Percentiles rank a stretch among this genome's conserved stretches.
phyloP scores from a whole-genome alignment of 495 filamentous ascomycete species.

The Penicillium coprophilum region DNA sequence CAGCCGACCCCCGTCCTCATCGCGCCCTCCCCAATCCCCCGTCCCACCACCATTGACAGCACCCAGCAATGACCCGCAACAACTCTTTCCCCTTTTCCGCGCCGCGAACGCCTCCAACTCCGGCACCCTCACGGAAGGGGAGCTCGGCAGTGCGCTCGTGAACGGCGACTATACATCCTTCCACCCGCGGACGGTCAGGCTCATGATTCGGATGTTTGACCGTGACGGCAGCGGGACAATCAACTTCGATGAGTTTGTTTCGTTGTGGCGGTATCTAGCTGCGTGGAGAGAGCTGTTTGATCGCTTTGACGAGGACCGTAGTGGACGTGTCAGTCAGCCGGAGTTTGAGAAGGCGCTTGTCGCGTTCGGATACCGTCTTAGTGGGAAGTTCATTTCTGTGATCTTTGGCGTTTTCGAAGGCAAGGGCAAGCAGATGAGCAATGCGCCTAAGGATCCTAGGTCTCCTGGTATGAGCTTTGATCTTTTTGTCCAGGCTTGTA shows the following conservation, averaged over 20 bases:
- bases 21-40: slow-evolving; percentile 55
- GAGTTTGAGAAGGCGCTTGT: slow-evolving; percentile 92
- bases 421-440: slow-evolving; percentile 38
- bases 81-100: slow-evolving; percentile 80
- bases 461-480: slow-evolving; percentile 86
- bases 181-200: slow-evolving; percentile 92
- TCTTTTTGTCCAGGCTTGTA: slow-evolving; percentile 96
- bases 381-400: slow-evolving; percentile 74
- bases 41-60: slow-evolving; percentile 60
- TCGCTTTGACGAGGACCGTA: slow-evolving; percentile 86
- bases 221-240: slow-evolving; percentile 80
- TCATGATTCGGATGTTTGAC: slow-evolving; percentile 99
- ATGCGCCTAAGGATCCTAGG: slow-evolving; percentile 27
- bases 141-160: slow-evolving; percentile 88
- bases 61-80: slow-evolving; percentile 59
- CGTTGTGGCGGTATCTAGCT: slow-evolving; percentile 90
- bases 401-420: slow-evolving; percentile 71
- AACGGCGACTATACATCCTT: slow-evolving; percentile 95
- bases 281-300: slow-evolving; percentile 94
- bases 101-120: slow-evolving; percentile 83
- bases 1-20: slow-evolving; percentile 57
- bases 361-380: slow-evolving; percentile 92
- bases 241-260: slow-evolving; percentile 91
- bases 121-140: slow-evolving; percentile 79
- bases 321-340: slow-evolving; percentile 77